phyloP scores from a whole-genome alignment of 2,329 filamentous ascomycete genomes.

The Aspergillus pseudonomiae region DNA sequence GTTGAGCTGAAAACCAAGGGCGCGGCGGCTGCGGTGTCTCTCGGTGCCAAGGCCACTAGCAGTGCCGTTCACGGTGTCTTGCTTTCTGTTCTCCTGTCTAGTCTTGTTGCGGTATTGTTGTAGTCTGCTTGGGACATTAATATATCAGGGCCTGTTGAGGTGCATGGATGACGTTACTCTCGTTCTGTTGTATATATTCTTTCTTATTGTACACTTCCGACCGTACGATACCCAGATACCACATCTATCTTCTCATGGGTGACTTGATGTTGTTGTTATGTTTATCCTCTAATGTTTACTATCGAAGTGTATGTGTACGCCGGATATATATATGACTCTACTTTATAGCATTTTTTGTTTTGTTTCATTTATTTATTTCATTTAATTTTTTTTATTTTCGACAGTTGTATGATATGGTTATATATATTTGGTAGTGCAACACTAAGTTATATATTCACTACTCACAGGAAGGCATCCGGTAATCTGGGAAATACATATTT shows the following conservation, averaged over 20 bases:
- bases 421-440: too few species aligned
- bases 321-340: neutral
- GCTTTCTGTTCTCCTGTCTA: conserved; percentile 3
- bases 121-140: neutral
- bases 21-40: neutral
- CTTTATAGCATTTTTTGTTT: neutral
- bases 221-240: neutral
- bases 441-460: too few species aligned
- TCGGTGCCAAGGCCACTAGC: neutral
- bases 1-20: conserved; percentile 6
- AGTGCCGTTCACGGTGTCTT: neutral
- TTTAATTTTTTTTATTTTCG: too few species aligned
- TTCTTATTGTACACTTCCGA: neutral
- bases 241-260: neutral
- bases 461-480: neutral
- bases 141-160: neutral
- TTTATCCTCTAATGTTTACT: neutral
- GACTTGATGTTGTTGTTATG: neutral
- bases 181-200: neutral
- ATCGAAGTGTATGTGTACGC: neutral
- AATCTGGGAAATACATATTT: neutral
- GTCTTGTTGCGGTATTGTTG: neutral
- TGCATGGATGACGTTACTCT: neutral
- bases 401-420: too few species aligned
- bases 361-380: neutral